These are phyloP conservation scores for Tetrapisispora phaffii DNA, from an alignment of 805 yeast species.

Conservation along the genomic window DNA sequence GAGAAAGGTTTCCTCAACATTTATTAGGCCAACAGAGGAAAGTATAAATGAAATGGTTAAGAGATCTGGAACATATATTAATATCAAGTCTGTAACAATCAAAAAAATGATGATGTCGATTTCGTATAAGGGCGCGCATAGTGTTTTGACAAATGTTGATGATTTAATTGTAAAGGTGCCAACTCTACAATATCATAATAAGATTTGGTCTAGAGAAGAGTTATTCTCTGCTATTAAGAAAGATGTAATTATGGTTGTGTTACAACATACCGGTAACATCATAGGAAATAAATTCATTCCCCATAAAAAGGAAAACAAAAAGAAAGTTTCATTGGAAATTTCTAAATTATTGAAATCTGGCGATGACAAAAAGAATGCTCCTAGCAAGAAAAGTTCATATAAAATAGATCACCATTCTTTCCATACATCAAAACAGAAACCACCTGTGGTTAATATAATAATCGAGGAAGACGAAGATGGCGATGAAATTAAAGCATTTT, in stretches of 20 bases:
- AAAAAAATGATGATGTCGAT: constrained; percentile 42
- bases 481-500: background rate
- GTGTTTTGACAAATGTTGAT: constrained; percentile 48
- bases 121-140: constrained; percentile 59
- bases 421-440: background rate
- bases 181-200: constrained; percentile 34
- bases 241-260: constrained; percentile 46
- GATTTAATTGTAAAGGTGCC: constrained; percentile 46
- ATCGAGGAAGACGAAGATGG: constrained; percentile 1
- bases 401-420: background rate
- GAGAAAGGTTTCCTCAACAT: constrained; percentile 8
- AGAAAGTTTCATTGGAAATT: constrained; percentile 14
- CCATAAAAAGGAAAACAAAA: constrained; percentile 31
- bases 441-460: background rate
- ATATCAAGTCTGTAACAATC: constrained; percentile 47
- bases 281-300: constrained; percentile 50
- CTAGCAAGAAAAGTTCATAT: background rate
- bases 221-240: constrained; percentile 41
- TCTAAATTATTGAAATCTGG: constrained; percentile 12
- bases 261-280: constrained; percentile 51
- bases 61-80: constrained; percentile 60
- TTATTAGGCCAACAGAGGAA: constrained; percentile 15
- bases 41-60: constrained; percentile 54
- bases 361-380: background rate
- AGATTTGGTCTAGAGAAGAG: constrained; percentile 51